phyloP scores from a whole-genome alignment of 495 filamentous ascomycete genomes.

The Cenococcum geophilum region DNA sequence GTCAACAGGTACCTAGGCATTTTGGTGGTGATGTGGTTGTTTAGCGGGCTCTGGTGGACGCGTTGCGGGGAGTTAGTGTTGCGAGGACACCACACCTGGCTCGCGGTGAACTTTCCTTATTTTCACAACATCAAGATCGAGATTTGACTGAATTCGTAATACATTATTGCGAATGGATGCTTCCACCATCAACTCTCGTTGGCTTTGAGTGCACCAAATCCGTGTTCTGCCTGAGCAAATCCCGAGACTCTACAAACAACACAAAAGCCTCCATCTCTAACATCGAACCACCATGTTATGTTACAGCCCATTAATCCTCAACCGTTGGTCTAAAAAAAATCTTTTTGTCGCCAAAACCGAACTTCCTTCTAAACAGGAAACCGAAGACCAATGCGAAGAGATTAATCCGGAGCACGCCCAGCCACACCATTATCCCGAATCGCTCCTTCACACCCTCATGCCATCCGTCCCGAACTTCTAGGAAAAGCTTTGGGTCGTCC shows the following conservation, averaged over 20 bases:
- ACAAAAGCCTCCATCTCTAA: neutral
- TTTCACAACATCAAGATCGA: no score
- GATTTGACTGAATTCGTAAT: no score
- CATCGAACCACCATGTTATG: neutral
- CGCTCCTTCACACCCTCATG: constrained; percentile 29
- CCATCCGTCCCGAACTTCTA: constrained; percentile 40
- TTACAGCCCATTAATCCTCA: neutral
- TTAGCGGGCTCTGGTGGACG: constrained; percentile 1
- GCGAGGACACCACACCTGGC: neutral
- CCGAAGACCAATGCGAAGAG: constrained; percentile 27
- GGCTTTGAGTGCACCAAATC: no score
- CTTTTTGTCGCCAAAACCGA: constrained; percentile 13
- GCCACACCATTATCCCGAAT: constrained; percentile 18
- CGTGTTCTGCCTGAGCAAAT: neutral
- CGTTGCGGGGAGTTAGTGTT: constrained; percentile 5
- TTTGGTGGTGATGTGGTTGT: constrained; percentile 13
- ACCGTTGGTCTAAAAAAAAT: constrained; percentile 1
- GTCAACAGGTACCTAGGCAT: constrained; percentile 31
- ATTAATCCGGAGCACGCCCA: constrained; percentile 29
- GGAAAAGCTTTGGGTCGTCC: constrained; percentile 49
- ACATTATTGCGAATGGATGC: no score
- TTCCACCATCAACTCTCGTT: no score
- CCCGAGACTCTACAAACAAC: neutral
- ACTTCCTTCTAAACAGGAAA: constrained; percentile 22
- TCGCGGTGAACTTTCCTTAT: neutral